These are phyloP conservation scores for Inosperma sp. DNA, from an alignment of 768 basidiomycete genomes.

Conservation along the genomic window DNA sequence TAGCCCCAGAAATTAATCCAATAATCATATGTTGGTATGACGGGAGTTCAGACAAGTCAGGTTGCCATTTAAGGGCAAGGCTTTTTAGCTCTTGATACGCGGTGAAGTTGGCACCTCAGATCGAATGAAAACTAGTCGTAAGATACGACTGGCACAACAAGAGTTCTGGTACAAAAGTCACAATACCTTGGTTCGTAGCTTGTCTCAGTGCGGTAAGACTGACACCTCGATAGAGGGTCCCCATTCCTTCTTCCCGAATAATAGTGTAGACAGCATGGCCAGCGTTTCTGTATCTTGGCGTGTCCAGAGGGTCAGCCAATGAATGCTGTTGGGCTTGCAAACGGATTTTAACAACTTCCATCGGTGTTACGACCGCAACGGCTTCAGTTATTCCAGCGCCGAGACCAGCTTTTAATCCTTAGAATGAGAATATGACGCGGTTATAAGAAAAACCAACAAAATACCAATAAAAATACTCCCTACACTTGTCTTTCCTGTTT, in stretches of 20 bases:
- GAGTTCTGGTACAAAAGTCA: conserved; percentile 5
- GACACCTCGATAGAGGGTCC: conserved; percentile 88
- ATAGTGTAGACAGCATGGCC: conserved; percentile 96
- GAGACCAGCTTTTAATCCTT: conserved; percentile 64
- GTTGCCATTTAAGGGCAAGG: conserved; percentile 71
- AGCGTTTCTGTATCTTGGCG: conserved; percentile 92
- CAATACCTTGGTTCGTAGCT: conserved; percentile 97
- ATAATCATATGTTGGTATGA: conserved; percentile 95
- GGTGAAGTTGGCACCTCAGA: conserved; percentile 92
- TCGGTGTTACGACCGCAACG: conserved; percentile 90
- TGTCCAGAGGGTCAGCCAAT: conserved; percentile 89
- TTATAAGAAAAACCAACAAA: neutral
- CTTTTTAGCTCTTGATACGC: conserved; percentile 97
- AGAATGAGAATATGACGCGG: neutral
- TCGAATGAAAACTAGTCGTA: neutral
- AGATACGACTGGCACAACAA: neutral
- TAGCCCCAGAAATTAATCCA: conserved; percentile 92
- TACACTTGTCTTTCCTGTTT: conserved; percentile 74
- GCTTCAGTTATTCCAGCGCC: conserved; percentile 96
- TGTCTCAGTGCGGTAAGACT: conserved; percentile 90
- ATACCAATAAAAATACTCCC: conserved; percentile 83
- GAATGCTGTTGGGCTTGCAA: conserved; percentile 98
- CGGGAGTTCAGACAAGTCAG: conserved; percentile 73
- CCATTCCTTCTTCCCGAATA: conserved; percentile 83
- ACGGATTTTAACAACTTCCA: conserved; percentile 99